Evolutionary conservation across 768 basidiomycete genomes (phyloP).

Genomic region (Gymnopilus junonius): DNA sequence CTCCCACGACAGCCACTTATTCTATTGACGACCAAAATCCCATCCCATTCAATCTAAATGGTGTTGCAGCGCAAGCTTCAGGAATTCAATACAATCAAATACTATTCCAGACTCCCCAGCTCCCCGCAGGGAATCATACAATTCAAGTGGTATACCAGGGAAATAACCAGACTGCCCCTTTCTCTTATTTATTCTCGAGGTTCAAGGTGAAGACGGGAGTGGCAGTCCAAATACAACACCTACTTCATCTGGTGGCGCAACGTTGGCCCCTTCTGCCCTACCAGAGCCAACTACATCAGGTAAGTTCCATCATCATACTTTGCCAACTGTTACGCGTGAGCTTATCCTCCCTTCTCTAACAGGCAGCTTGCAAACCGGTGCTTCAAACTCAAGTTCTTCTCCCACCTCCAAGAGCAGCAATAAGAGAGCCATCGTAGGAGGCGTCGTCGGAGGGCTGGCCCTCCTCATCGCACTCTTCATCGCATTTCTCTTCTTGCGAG

Average conservation of each 20-base stretch:
- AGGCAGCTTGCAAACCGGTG: not conserved
- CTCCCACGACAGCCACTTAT: constrained; percentile 27
- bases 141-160: constrained; percentile 13
- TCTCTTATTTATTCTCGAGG: constrained; percentile 2
- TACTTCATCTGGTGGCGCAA: not conserved
- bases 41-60: constrained; percentile 19
- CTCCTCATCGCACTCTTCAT: not conserved
- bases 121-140: constrained; percentile 10
- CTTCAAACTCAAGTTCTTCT: not conserved
- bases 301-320: not conserved
- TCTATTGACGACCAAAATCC: constrained; percentile 28
- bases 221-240: not conserved
- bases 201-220: not conserved
- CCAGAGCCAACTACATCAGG: no score
- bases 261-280: not conserved
- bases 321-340: not conserved
- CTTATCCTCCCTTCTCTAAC: not conserved
- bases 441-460: not conserved
- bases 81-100: constrained; percentile 13
- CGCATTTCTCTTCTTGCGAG: not conserved
- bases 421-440: not conserved
- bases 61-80: constrained; percentile 11
- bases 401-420: not conserved
- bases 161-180: constrained; percentile 3
- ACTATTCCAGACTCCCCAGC: constrained; percentile 9